A percentile compares a stretch with the other conserved stretches of the same genome.
Conservation (phyloP, 345 rosid genomes). For the Arabidopsis arenosa region DNA sequence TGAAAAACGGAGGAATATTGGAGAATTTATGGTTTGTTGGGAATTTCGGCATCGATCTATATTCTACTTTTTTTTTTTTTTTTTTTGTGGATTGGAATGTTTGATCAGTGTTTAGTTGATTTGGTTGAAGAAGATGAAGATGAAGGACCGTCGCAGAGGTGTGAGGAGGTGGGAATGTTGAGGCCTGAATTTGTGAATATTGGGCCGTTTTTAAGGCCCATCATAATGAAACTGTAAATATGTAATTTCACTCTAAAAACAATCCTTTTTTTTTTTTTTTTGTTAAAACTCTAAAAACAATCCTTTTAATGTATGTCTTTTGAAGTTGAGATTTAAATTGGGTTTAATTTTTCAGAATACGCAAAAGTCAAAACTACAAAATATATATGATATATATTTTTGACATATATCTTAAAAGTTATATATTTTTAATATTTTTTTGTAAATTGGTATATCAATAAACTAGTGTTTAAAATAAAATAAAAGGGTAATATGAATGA, state of each 20-base stretch:
- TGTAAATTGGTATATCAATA: not conserved
- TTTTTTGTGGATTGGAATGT: not conserved
- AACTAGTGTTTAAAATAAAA: not conserved
- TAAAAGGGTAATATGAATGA: not conserved
- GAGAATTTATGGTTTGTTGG: not conserved
- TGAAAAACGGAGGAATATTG: not conserved
- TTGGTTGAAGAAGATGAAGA: constrained; percentile 21
- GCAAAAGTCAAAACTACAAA: too few species aligned
- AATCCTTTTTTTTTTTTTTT: too few species aligned
- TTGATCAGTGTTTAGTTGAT: constrained; percentile 22
- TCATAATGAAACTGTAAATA: not conserved
- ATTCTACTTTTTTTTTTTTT: too few species aligned
- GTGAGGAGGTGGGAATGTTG: not conserved
- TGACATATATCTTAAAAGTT: too few species aligned
- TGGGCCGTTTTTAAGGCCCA: constrained; percentile 17
- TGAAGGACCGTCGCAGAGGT: constrained; percentile 1
- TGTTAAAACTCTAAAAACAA: not conserved
- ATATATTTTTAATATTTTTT: too few species aligned
- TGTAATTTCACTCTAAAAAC: not conserved
- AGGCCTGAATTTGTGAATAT: not conserved
- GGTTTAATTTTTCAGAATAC: too few species aligned
- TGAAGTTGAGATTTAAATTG: not conserved
- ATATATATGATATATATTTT: too few species aligned
- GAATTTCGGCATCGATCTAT: not conserved
- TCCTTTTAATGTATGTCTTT: not conserved